phyloP scores from a whole-genome alignment of 2,329 filamentous ascomycete species.

The Tolypocladium endophyticum region DNA sequence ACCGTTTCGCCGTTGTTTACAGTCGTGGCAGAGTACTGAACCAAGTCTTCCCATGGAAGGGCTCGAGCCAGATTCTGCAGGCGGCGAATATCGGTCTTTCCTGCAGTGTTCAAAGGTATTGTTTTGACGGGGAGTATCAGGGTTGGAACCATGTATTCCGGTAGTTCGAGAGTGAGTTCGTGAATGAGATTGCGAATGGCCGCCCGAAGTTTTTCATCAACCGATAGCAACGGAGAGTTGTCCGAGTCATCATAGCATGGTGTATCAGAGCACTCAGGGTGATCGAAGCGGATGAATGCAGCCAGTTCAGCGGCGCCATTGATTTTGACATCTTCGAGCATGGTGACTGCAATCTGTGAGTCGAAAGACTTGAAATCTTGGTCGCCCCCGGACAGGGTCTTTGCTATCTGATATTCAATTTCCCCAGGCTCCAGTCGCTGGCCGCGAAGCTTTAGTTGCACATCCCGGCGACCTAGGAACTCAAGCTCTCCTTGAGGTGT shows the following conservation, averaged over 20 bases:
- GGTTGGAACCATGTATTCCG: not conserved
- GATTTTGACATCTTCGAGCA: not conserved
- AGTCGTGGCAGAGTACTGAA: not conserved
- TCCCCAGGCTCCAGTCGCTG: slow-evolving; percentile 37
- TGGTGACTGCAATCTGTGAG: not conserved
- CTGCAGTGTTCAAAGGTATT: not conserved
- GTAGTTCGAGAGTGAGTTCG: not conserved
- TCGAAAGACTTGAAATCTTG: not conserved
- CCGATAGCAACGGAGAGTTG: not conserved
- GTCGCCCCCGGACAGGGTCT: not conserved
- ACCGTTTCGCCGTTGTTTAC: not conserved
- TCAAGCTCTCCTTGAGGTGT: slow-evolving; percentile 25
- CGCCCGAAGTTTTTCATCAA: not conserved
- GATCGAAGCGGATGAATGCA: not conserved
- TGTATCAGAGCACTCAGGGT: not conserved
- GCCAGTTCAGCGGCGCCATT: not conserved
- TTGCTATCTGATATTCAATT: slow-evolving; percentile 7
- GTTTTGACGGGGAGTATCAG: not conserved
- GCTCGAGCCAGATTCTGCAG: not conserved
- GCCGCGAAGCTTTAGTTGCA: slow-evolving; percentile 48
- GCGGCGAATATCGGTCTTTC: not conserved
- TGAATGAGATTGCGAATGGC: not conserved
- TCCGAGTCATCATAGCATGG: not conserved
- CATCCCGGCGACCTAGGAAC: slow-evolving; percentile 41
- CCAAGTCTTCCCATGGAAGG: not conserved